phyloP scores from a whole-genome alignment of 495 filamentous ascomycete species.

The Tuber brumale region DNA sequence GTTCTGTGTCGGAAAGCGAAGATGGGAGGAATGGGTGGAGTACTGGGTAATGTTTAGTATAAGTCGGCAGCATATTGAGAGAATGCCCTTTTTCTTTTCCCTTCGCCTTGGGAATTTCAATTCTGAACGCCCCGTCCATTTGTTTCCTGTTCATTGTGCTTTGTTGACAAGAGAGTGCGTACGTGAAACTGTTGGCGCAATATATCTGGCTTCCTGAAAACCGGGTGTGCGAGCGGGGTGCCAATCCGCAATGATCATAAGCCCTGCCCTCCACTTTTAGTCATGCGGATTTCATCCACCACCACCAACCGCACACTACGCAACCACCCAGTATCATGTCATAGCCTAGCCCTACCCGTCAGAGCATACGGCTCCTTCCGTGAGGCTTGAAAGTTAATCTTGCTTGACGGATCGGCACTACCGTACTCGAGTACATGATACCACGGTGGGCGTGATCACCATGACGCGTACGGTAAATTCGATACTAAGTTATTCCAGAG shows the following conservation, averaged over 20 bases:
- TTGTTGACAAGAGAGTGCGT: not conserved
- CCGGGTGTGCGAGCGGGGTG: not conserved
- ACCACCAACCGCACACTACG: not conserved
- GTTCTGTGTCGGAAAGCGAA: no score
- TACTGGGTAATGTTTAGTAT: constrained; percentile 2
- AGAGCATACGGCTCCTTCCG: not conserved
- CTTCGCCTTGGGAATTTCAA: not conserved
- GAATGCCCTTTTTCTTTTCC: not conserved
- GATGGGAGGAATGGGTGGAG: not conserved
- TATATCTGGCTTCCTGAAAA: not conserved
- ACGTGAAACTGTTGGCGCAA: not conserved
- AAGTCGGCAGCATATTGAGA: constrained; percentile 2
- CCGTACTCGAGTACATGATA: no score
- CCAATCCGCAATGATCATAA: not conserved
- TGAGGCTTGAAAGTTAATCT: not conserved
- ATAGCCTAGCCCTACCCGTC: not conserved
- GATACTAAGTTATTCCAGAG: not conserved
- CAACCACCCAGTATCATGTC: not conserved
- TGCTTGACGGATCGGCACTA: not conserved
- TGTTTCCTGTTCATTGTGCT: not conserved
- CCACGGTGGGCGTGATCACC: not conserved
- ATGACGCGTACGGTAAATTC: not conserved
- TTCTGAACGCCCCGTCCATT: not conserved
- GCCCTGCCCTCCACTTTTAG: not conserved
- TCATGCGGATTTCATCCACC: not conserved